phyloP scores from a whole-genome alignment of 495 filamentous ascomycete genomes.

The Hypoxylon crocopeplum region DNA sequence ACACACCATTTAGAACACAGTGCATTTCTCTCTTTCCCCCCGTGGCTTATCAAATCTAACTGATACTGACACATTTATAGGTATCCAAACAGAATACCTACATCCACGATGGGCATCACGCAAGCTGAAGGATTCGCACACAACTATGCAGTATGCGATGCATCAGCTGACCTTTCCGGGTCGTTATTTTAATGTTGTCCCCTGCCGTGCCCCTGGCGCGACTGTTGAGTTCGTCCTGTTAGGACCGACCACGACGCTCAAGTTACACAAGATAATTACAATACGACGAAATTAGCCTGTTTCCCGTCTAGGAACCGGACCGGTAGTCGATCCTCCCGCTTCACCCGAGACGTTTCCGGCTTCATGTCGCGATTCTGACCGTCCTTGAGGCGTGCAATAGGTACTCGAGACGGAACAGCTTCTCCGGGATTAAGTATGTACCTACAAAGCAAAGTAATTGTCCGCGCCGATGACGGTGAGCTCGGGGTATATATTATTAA shows the following conservation, averaged over 20 bases:
- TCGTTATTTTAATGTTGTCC: slow-evolving; percentile 7
- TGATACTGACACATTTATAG: too few relatives aligned
- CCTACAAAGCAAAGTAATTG: neutral
- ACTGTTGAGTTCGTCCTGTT: slow-evolving; percentile 25
- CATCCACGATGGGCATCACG: neutral
- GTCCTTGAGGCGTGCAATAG: neutral
- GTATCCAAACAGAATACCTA: too few relatives aligned
- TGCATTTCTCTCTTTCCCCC: too few relatives aligned
- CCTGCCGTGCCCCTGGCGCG: slow-evolving; percentile 22
- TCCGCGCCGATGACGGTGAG: neutral
- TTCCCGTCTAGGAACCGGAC: slow-evolving; percentile 10
- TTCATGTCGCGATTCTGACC: neutral
- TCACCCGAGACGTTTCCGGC: neutral
- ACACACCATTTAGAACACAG: too few relatives aligned
- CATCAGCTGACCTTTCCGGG: slow-evolving; percentile 3
- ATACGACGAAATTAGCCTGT: slow-evolving; percentile 16
- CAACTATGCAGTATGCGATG: neutral
- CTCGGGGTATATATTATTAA: neutral
- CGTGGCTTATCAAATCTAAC: too few relatives aligned
- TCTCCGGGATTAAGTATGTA: neutral
- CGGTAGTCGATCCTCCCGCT: slow-evolving; percentile 5
- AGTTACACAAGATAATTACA: slow-evolving; percentile 21
- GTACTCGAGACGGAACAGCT: neutral
- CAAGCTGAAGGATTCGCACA: slow-evolving; percentile 1
- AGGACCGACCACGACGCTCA: slow-evolving; percentile 19